Evolutionary conservation across 257 asterid genomes (phyloP).

Genomic region (Galeopsis tetrahit): DNA sequence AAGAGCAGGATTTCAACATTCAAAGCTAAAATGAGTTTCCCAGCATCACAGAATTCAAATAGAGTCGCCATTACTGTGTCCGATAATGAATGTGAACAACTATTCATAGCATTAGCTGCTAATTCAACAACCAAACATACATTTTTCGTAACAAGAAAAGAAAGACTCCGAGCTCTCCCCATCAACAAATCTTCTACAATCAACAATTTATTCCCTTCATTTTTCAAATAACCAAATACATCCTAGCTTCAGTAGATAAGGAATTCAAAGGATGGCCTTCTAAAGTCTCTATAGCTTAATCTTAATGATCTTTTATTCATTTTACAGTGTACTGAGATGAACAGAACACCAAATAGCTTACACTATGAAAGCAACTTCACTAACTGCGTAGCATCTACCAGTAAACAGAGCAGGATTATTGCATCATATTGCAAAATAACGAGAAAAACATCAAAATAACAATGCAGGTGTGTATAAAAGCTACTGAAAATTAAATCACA

Average conservation of each 20-base stretch:
- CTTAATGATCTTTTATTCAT: background rate
- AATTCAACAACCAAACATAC: background rate
- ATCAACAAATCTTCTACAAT: background rate
- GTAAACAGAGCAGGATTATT: background rate
- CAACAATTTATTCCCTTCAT: background rate
- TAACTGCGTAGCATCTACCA: background rate
- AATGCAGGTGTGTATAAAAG: background rate
- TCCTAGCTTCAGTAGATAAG: background rate
- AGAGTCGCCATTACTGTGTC: background rate
- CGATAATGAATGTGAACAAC: background rate
- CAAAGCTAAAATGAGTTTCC: background rate
- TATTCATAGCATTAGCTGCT: background rate
- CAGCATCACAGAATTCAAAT: no score
- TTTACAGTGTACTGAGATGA: background rate
- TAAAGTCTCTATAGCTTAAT: background rate
- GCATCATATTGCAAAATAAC: background rate
- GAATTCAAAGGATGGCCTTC: background rate
- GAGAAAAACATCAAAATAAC: conserved; percentile 7
- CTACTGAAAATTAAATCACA: conserved; percentile 5
- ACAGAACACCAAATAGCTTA: background rate
- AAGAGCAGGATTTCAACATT: background rate
- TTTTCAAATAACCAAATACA: conserved; percentile 17
- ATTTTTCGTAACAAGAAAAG: background rate
- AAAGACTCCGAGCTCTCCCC: conserved; percentile 3
- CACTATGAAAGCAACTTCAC: background rate